Evolutionary conservation across 257 asterid species (phyloP).

Genomic region (Gentiana dahurica): DNA sequence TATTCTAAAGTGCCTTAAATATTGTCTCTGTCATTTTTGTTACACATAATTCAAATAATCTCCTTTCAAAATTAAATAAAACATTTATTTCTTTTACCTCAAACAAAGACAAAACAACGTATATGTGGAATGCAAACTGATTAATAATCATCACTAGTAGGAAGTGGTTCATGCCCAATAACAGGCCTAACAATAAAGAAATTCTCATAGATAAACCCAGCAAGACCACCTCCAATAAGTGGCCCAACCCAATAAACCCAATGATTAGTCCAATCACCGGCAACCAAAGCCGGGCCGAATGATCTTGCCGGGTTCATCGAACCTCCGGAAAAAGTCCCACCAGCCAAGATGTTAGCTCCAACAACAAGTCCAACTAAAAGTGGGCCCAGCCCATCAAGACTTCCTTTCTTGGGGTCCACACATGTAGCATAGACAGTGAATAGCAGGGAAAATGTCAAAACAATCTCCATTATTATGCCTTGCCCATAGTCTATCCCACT

Average conservation of each 20-base stretch:
- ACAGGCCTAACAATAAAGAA: constrained; percentile 52
- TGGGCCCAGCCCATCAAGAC: constrained; percentile 77
- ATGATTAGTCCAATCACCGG: constrained; percentile 88
- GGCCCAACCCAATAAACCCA: constrained; percentile 98
- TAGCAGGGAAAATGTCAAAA: constrained; percentile 71
- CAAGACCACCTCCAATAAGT: constrained; percentile 81
- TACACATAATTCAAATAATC: too few relatives aligned
- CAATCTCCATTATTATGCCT: constrained; percentile 77
- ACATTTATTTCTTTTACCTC: too few relatives aligned
- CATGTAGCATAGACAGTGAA: constrained; percentile 81
- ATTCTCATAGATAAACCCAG: constrained; percentile 67
- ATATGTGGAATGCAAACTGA: too few relatives aligned
- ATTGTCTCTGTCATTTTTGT: too few relatives aligned
- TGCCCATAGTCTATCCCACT: constrained; percentile 49
- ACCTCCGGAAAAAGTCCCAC: constrained; percentile 86
- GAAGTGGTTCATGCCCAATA: too few relatives aligned
- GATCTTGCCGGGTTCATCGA: constrained; percentile 98
- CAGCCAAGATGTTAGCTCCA: constrained; percentile 93
- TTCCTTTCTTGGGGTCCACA: constrained; percentile 94
- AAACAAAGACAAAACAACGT: too few relatives aligned
- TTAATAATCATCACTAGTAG: too few relatives aligned
- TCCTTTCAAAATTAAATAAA: too few relatives aligned
- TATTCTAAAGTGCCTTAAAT: too few relatives aligned
- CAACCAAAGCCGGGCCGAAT: constrained; percentile 82
- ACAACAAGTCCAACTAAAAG: constrained; percentile 73